Percentiles rank a stretch among this genome's conserved stretches.
Evolutionary conservation across 257 asterid genomes (phyloP).

Genomic region (Solanum clarkiae): DNA sequence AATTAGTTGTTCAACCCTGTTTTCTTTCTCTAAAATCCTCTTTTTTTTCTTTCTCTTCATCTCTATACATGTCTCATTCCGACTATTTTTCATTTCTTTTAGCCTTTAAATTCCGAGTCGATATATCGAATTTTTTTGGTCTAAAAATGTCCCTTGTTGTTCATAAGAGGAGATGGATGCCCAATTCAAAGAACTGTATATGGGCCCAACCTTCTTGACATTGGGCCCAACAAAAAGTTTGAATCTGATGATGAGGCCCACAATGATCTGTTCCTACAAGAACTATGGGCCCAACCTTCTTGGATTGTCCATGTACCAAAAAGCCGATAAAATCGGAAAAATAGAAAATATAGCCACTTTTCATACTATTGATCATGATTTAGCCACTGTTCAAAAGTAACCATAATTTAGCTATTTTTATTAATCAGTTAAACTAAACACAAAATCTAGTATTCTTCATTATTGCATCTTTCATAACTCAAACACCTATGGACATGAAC

Average conservation of each 20-base stretch:
- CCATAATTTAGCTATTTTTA: neutral
- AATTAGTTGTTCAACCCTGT: neutral
- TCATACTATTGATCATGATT: neutral
- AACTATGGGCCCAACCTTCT: neutral
- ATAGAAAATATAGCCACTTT: neutral
- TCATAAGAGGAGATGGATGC: neutral
- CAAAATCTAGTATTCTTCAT: neutral
- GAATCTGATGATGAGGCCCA: neutral
- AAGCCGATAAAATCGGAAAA: neutral
- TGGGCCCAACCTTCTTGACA: neutral
- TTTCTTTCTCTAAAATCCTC: neutral
- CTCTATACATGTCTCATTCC: neutral
- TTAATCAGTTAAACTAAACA: neutral
- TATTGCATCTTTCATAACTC: neutral
- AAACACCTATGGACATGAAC: neutral
- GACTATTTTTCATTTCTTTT: constrained; percentile 1
- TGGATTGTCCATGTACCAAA: neutral
- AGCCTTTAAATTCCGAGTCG: constrained; percentile 8
- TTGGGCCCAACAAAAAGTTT: neutral
- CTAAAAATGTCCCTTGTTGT: neutral
- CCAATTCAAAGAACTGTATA: neutral
- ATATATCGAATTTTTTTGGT: constrained; percentile 16
- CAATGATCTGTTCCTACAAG: neutral
- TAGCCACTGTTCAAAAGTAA: neutral
- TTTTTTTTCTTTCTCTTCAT: neutral